Base-by-base conservation (phyloP, 164 flowering plant genomes). In the Platanus orientalis region DNA sequence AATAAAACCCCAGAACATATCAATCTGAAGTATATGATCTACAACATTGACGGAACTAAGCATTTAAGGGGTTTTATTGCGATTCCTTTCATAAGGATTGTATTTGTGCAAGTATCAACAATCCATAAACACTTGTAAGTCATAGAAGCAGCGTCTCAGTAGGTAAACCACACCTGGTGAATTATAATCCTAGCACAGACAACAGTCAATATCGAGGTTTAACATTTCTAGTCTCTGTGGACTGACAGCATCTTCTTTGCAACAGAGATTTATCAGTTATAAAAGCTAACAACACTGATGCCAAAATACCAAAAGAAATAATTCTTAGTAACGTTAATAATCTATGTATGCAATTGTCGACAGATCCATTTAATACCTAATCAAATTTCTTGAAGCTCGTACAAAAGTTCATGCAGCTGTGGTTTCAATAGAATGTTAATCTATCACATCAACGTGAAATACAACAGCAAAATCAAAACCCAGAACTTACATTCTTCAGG, bases 401-500 rank as follows among this genome's bases (percentile, higher is more conserved):
- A n/a, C n/a, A n/a, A n/a, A n/a, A n/a, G n/a, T n/a, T n/a, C n/a
- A n/a, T n/a, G n/a, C n/a, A n/a, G n/a, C n/a, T n/a, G n/a, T n/a
- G n/a, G n/a, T 16, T 16, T 20, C 11, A 4, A 21, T 16, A 14
- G 21, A 23, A 10, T 34, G 4, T 51, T 12, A 21, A 34, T 34
- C 25, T 48, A 28, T 3, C 4, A 13, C 30, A 1, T 40, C 56
- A 7, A 27, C 24, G 13, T 13, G n/a, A 1, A 36, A 65, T 50
- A 25, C 14, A 29, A 50, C 53, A 56, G 36, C 60, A 54, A 11
- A 9, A 63, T 11, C 29, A 55, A 63, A 54, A 27, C 1, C 34
- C 13, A 75, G 14, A 59, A 80, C 90, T 83, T 71, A 86, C 95
- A 84, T 58, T 87, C 89, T 45, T 73, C 73, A 34, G 76, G 66